Base-by-base conservation (phyloP, 2,329 filamentous ascomycete species). In the Fusarium sp. region DNA sequence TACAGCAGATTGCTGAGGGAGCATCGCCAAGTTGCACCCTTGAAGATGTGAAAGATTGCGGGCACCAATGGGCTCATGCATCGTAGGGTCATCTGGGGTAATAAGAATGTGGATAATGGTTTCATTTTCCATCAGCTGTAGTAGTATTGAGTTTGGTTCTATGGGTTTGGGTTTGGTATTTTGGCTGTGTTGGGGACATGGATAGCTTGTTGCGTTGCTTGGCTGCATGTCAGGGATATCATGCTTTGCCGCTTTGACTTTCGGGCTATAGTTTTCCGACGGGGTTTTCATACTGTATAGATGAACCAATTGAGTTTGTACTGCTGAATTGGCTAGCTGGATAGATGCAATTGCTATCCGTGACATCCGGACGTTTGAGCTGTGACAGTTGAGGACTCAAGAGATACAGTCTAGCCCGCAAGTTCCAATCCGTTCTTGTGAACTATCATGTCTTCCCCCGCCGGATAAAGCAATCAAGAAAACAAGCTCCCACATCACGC, bases 51-150 rank as follows among this genome's bases (percentile, higher is more conserved):
- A 59, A 32, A 47, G 39, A 61, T 57, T 72, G 70, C 70, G 70
- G 70, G 70, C 70, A 72, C 70, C 70, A 72, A 72, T 72, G 46
- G 39, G 49, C 46, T 48, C 20, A 61, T 44, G 50, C 56, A 51
- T 59, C 43, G 10, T 20, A 43, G 40, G 57, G 52, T 70, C 70
- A 68, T 67, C 56, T 52, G 65, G 50, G 49, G 30, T 50, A 56
- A 59, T 43, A 43, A 26, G 30, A 49, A 48, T 40, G 64, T 46
- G 65, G 59, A 56, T 55, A 58, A 56, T 42, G 59, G 65, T 68
- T 71, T 54, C 67, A 72, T 67, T 52, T 52, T 12, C 8, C 53
- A 63, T 55, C 52, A 53, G 59, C 43, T 58, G 40, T 60, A 55
- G 50, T 26, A 28, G 56, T 20, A 43, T 48, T 47, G 28, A 34